These are phyloP conservation scores for Colletotrichum phormii DNA, from an alignment of 2,329 filamentous ascomycete genomes.

Conservation along the genomic window DNA sequence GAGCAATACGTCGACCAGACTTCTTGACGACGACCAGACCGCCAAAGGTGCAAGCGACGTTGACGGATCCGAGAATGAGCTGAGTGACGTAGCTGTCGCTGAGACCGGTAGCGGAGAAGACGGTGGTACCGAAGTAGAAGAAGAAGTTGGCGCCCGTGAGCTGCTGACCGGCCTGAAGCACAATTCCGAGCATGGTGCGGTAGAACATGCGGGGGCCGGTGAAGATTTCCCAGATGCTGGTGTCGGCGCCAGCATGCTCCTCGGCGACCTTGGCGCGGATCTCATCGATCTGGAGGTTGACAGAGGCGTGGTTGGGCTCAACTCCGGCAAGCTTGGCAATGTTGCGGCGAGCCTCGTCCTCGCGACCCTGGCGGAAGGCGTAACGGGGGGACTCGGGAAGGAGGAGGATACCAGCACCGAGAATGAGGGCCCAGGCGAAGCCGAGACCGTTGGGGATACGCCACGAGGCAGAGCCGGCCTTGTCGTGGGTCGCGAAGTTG, in stretches of 20 bases:
- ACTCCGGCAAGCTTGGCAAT: constrained; percentile 61
- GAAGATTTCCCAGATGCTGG: constrained; percentile 70
- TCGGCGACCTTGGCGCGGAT: constrained; percentile 63
- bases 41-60: constrained; percentile 73
- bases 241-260: constrained; percentile 57
- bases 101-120: constrained; percentile 75
- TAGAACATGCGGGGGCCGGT: constrained; percentile 75
- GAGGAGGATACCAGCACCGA: constrained; percentile 62
- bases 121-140: constrained; percentile 75
- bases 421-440: constrained; percentile 65
- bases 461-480: constrained; percentile 65
- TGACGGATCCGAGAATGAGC: constrained; percentile 76
- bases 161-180: constrained; percentile 74
- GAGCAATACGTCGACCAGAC: constrained; percentile 70
- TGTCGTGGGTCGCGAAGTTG: constrained; percentile 69
- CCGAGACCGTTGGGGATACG: constrained; percentile 70
- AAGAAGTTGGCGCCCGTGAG: constrained; percentile 77
- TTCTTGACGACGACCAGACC: constrained; percentile 75
- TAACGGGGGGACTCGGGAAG: constrained; percentile 67
- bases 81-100: constrained; percentile 74
- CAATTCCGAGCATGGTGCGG: constrained; percentile 71
- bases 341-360: constrained; percentile 59
- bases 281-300: constrained; percentile 62
- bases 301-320: constrained; percentile 50
- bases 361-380: constrained; percentile 58